These are phyloP conservation scores for Cladosporium sp. DNA, from an alignment of 2,329 filamentous ascomycete genomes.

Conservation along the genomic window DNA sequence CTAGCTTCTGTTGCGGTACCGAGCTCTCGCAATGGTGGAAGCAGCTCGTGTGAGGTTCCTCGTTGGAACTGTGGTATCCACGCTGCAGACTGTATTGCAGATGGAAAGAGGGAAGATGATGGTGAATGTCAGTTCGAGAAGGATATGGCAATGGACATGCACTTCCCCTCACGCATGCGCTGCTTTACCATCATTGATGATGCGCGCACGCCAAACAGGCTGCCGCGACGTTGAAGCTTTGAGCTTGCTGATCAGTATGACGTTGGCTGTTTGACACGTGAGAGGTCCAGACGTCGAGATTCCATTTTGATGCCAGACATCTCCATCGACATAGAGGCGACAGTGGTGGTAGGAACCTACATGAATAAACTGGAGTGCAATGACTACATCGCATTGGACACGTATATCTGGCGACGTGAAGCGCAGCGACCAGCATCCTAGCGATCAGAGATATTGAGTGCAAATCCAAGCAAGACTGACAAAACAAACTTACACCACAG, in stretches of 20 bases:
- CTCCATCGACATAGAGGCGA: background rate
- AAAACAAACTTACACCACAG: background rate
- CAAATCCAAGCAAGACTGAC: background rate
- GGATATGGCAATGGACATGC: background rate
- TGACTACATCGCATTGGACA: background rate
- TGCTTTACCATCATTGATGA: background rate
- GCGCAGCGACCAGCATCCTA: background rate
- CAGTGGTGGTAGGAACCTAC: background rate
- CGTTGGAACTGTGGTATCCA: too few species aligned
- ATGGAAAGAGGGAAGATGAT: background rate
- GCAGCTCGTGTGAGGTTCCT: constrained; percentile 2
- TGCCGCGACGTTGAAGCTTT: constrained; percentile 4
- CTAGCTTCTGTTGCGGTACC: background rate
- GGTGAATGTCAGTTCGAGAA: background rate
- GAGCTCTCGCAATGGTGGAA: background rate
- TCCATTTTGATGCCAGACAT: background rate
- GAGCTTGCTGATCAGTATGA: constrained; percentile 4
- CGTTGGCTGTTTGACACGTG: background rate
- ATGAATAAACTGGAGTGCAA: background rate
- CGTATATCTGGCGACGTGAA: background rate
- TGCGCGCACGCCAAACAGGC: constrained; percentile 5
- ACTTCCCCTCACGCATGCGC: background rate
- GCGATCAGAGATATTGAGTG: background rate
- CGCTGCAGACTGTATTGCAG: background rate
- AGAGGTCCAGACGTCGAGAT: background rate